These are phyloP conservation scores for Capsicum baccatum DNA, from an alignment of 257 asterid genomes.

Conservation along the genomic window DNA sequence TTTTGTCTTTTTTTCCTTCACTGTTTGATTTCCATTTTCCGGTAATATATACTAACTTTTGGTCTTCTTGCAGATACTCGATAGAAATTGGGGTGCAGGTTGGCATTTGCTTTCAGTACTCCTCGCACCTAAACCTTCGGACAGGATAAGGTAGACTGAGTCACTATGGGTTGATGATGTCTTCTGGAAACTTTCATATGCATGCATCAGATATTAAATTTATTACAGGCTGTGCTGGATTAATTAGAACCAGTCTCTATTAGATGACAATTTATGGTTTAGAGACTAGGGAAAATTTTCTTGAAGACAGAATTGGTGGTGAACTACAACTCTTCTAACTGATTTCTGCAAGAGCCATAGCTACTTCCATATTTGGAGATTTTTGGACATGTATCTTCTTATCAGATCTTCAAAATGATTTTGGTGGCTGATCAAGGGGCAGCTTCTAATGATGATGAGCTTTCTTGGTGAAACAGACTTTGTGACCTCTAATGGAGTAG, in stretches of 20 bases:
- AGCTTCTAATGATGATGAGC: not conserved
- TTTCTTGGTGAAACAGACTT: not conserved
- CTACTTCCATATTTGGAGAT: not conserved
- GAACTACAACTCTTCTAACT: not conserved
- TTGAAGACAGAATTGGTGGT: constrained; percentile 2
- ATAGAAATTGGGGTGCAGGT: constrained; percentile 97
- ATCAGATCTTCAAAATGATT: not conserved
- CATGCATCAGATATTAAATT: not conserved
- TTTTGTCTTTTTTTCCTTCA: constrained; percentile 21
- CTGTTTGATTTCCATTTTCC: constrained; percentile 29
- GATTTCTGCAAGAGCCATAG: not conserved
- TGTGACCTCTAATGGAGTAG: not conserved
- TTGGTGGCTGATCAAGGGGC: constrained; percentile 11
- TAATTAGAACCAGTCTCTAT: not conserved
- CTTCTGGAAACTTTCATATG: constrained; percentile 2
- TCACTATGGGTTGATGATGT: not conserved
- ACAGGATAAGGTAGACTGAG: constrained; percentile 66
- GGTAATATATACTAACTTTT: constrained; percentile 33
- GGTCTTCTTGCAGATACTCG: constrained; percentile 76
- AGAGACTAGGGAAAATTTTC: not conserved
- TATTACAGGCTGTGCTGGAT: not conserved
- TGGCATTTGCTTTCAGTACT: constrained; percentile 89
- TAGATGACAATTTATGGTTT: not conserved
- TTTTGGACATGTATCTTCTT: constrained; percentile 18
- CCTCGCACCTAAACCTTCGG: constrained; percentile 81